phyloP scores from a whole-genome alignment of 768 basidiomycete genomes.

The Russula emetica region DNA sequence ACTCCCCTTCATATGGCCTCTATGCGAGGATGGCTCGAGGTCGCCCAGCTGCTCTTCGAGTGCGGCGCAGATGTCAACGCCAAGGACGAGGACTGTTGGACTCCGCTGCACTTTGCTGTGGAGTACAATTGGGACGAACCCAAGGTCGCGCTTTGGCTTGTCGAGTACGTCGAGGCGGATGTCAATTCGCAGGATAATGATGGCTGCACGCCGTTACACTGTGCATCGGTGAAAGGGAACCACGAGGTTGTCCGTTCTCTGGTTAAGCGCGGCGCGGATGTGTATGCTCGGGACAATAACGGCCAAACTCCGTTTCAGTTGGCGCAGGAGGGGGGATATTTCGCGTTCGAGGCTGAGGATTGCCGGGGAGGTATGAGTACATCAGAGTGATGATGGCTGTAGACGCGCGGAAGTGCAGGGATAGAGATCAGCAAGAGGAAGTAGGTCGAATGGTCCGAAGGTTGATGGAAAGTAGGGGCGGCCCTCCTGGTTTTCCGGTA shows the following conservation, averaged over 20 bases:
- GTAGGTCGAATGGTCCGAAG: neutral
- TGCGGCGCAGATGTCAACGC: neutral
- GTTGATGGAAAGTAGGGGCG: neutral
- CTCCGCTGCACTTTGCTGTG: constrained; percentile 3
- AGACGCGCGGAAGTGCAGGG: neutral
- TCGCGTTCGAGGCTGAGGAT: neutral
- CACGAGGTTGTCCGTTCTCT: neutral
- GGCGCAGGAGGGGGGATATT: constrained; percentile 22
- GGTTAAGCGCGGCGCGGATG: neutral
- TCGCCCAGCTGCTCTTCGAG: neutral
- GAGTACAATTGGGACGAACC: neutral
- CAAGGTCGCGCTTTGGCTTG: constrained; percentile 5
- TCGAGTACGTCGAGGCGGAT: neutral
- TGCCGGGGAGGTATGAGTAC: neutral
- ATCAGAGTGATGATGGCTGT: neutral
- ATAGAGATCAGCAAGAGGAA: neutral
- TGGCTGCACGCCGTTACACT: neutral
- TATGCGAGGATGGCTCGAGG: constrained; percentile 1
- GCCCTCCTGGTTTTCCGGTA: neutral
- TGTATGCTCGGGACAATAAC: neutral
- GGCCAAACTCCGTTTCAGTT: neutral
- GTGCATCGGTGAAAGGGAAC: neutral
- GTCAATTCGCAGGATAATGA: neutral
- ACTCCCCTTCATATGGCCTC: neutral
- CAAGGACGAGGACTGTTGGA: neutral